Evolutionary conservation across 495 filamentous ascomycete species (phyloP).

Genomic region (Annulohypoxylon stygium): DNA sequence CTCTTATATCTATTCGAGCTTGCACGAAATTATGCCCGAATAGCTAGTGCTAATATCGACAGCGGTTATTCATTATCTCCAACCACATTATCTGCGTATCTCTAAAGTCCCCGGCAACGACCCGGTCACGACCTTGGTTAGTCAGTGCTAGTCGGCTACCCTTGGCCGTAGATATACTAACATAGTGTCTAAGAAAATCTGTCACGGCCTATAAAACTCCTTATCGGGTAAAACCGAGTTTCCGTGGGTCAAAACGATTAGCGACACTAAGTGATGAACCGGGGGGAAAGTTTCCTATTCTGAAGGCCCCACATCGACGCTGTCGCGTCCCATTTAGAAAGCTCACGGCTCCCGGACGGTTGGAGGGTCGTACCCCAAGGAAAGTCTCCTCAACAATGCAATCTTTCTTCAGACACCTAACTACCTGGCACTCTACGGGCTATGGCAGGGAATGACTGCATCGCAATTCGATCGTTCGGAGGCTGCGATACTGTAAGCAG

Average conservation of each 20-base stretch:
- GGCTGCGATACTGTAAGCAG: not conserved
- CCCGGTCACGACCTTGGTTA: conserved; percentile 1
- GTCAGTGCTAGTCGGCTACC: not conserved
- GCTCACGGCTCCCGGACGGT: not conserved
- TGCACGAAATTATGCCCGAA: not conserved
- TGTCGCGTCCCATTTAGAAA: not conserved
- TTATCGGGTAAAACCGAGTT: not conserved
- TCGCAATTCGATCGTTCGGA: not conserved
- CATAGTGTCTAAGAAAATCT: not conserved
- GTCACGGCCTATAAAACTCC: not conserved
- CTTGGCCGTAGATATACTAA: not conserved
- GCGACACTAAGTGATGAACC: not conserved
- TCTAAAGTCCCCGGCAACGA: not conserved
- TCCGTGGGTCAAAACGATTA: not conserved
- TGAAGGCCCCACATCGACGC: not conserved
- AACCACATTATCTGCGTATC: not conserved
- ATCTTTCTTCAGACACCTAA: not conserved
- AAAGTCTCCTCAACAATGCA: not conserved
- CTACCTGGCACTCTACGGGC: not conserved
- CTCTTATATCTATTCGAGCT: not conserved
- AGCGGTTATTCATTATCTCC: not conserved
- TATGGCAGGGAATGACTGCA: not conserved
- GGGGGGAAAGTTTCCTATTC: not conserved
- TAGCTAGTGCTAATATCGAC: not conserved
- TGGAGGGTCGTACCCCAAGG: not conserved